Base-by-base conservation (phyloP, 73 alveolate genomes). In the Urostyla sp. region DNA sequence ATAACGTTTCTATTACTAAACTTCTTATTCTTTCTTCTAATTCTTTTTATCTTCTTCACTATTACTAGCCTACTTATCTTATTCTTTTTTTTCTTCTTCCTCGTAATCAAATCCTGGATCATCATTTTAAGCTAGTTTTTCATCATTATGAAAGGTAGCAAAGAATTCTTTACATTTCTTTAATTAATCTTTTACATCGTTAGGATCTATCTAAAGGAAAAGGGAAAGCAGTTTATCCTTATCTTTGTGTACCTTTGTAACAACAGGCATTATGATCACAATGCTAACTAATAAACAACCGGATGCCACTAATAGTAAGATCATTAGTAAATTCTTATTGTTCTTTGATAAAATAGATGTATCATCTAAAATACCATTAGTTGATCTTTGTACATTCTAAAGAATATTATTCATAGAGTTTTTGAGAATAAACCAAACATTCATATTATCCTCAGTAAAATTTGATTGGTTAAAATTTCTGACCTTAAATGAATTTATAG, bases 331-430 rank as follows among this genome's bases (percentile, higher is more conserved):
- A 26, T 45, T 13, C 45, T 51, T 32, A 35, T 77, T 77, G 11
- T 34, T 3, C 30, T 77, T 60, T 60, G 89, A 59, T 8, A 77
- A 40, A 36, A 32, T 40, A 13, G 32, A 10, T 7, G 89, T 77
- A 20, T 77, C 89, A 11, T 77, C 45, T 0, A 77, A 45, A 20
- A 77, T 77, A 2, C 72, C 80, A 1, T 38, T 30, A 15, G 81
- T 77, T 3, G 89, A 77, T 13, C 61, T 21, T 11, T 34, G 24
- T 0, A 77, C 74, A 4, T 73, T 27, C 7, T 30, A 26, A 1
- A 77, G 60, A 21, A 77, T 77, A 51, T 58, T 60, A 27, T 77
- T 77, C 72, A 77, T 72, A 2, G 89, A 72, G 52, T 77, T 77
- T 5, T 54, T 38, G 15, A 77, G 61, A 46, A 77, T 77, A 69